Conservation (phyloP, 768 basidiomycete genomes). For the Tylopilus subfusipes region DNA sequence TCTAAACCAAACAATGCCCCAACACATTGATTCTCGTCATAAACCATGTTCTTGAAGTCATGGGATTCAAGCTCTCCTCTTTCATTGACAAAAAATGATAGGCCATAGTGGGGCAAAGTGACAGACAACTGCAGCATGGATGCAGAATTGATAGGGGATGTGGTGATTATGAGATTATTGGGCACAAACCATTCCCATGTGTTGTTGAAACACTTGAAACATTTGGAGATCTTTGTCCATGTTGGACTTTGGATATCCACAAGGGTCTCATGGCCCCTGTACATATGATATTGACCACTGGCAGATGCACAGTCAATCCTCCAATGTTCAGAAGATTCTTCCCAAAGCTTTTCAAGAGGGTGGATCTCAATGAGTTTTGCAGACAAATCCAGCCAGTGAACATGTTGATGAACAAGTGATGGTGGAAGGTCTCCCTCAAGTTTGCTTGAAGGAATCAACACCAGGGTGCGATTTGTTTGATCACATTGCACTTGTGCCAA, state of each 20-base stretch:
- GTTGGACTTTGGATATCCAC: not conserved
- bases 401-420: not conserved
- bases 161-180: not conserved
- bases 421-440: not conserved
- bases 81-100: not conserved
- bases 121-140: not conserved
- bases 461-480: not conserved
- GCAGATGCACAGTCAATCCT: not conserved
- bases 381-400: not conserved
- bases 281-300: not conserved
- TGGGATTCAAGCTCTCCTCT: not conserved
- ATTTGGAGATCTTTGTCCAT: not conserved
- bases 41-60: not conserved
- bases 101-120: not conserved
- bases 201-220: not conserved
- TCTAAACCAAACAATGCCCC: not conserved
- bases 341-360: not conserved
- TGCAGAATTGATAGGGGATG: not conserved
- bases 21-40: not conserved
- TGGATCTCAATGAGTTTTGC: not conserved
- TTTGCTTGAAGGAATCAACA: not conserved
- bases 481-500: not conserved
- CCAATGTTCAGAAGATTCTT: not conserved
- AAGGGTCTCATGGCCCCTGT: not conserved
- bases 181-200: too few relatives aligned